Evolutionary conservation across 2,329 filamentous ascomycete genomes (phyloP).

Genomic region (Penicillium sp.): DNA sequence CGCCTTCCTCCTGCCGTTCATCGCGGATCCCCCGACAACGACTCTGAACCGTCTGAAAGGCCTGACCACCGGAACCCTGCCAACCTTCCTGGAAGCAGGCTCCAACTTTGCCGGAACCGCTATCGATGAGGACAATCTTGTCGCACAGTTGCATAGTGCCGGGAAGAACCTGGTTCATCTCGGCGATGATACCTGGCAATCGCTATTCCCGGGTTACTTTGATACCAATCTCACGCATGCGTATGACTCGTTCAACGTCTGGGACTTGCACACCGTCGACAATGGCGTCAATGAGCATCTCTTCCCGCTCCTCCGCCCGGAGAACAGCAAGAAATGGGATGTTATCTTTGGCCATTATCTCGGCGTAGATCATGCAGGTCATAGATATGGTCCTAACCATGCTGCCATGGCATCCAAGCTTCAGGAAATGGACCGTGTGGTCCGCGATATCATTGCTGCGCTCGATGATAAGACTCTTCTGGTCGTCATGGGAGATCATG

Average conservation of each 20-base stretch:
- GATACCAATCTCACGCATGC: constrained; percentile 78
- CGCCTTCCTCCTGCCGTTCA: constrained; percentile 89
- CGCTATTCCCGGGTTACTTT: constrained; percentile 91
- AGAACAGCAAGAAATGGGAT: constrained; percentile 74
- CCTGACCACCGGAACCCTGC: constrained; percentile 88
- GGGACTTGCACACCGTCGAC: constrained; percentile 95
- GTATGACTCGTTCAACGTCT: constrained; percentile 97
- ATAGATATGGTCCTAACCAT: constrained; percentile 92
- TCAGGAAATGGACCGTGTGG: constrained; percentile 81
- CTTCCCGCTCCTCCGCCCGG: constrained; percentile 66
- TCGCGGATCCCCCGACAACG: constrained; percentile 92
- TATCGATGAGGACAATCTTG: constrained; percentile 86
- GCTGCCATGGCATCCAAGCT: constrained; percentile 87
- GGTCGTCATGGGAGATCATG: constrained; percentile 98
- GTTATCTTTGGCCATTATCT: constrained; percentile 92
- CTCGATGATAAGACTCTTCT: constrained; percentile 85
- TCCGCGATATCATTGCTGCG: constrained; percentile 66
- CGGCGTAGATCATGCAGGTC: constrained; percentile 94
- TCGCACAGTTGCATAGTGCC: constrained; percentile 62
- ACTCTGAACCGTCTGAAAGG: constrained; percentile 92
- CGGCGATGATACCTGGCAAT: constrained; percentile 97
- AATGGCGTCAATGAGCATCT: constrained; percentile 92
- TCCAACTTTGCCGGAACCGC: constrained; percentile 94
- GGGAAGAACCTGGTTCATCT: constrained; percentile 83
- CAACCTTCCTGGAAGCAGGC: constrained; percentile 89